Evolutionary conservation across 805 yeast genomes (phyloP), one percentile per base, ranked within the genome.

Genomic region (Candida berthetii): DNA sequence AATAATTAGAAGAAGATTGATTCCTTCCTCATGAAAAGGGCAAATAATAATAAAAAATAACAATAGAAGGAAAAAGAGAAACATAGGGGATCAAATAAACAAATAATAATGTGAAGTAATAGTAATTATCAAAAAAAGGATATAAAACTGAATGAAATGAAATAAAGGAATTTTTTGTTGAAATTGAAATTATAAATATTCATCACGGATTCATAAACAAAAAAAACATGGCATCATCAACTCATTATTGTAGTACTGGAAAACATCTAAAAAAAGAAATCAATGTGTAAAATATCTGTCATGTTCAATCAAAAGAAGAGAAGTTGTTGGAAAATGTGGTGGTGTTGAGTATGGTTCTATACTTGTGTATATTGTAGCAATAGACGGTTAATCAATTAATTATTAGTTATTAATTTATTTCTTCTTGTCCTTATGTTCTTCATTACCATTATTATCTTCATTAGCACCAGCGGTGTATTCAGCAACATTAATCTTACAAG

Each of bases 401-500:
- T 18, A n/a, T 27, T 11, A 13, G 29, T 27, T 27, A 6, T 16
- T 14, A 7, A 13, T 11, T 34, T 27, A 27, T 27, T 27, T 27
- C 29, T 27, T 27, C n/a, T 27, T 27, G n/a, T 27, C 19, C 15
- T 31, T 27, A 45, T 41, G 52, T 18, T 61, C 60, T 40, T 73
- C 68, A 39, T 71, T 74, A 10, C 66, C 74, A 42, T 70, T 50
- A 2, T 76, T 74, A 54, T 78, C 82, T 19, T 60, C 58, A 54
- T 77, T 82, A 15, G 74, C 68, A 7, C 72, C 68, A 7, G 74
- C 76, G 44, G 64, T 54, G 20, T 54, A 50, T 11, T 69, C 72
- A 39, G 67, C 65, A 3, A 51, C 58, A 48, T 66, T 71, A 24
- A 61, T 54, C 3, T 90, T 81, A 60, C 93, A 85, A 50, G 73